Base-by-base conservation (phyloP, 345 rosid genomes). In the Dovyalis caffra region DNA sequence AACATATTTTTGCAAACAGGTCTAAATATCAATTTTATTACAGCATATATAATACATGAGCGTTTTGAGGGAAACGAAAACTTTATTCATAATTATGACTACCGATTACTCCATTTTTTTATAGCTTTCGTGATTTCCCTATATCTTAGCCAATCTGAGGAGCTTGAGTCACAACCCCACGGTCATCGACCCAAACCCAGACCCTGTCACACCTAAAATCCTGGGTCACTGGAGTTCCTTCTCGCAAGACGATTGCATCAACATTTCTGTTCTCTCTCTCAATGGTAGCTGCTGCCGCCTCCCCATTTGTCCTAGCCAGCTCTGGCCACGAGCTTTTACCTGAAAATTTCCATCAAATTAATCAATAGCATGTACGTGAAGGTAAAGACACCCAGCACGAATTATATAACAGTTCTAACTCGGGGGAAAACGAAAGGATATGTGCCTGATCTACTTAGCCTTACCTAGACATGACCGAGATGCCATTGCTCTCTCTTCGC, bases 151-250 rank as follows among this genome's bases (percentile, higher is more conserved):
- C 83, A 29, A 12, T 2, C 25, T 31, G 37, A 64, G 88, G 88
- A 64, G 2, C 25, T 40, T 3, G 2, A 61, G 62, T 64, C 38
- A 85, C 84, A 21, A 49, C 47, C 29, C 78, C 38, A 25, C 71
- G 20, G 9, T 20, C 34, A 60, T 85, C 32, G 40, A 85, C 84
- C 73, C 78, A 29, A 66, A 83, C 86, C 71, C 83, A 65, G 35
- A 85, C 85, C 11, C 88, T 64, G 58, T 72, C 35, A 8, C 83
- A 81, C 64, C 78, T 40, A 23, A 81, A 70, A 26, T 83, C 85
- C 18, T 0, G 10, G 4, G 72, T 68, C 60, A 73, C 84, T 4
- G 63, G 66, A 67, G 67, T 70, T 40, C 81, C 84, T 38, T 72
- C 81, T 67, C 31, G 20, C 74, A 85, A 10, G 65, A 85, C 81